These are phyloP conservation scores for Aspergillus ruber DNA, from an alignment of 2,329 filamentous ascomycete genomes.

Conservation along the genomic window DNA sequence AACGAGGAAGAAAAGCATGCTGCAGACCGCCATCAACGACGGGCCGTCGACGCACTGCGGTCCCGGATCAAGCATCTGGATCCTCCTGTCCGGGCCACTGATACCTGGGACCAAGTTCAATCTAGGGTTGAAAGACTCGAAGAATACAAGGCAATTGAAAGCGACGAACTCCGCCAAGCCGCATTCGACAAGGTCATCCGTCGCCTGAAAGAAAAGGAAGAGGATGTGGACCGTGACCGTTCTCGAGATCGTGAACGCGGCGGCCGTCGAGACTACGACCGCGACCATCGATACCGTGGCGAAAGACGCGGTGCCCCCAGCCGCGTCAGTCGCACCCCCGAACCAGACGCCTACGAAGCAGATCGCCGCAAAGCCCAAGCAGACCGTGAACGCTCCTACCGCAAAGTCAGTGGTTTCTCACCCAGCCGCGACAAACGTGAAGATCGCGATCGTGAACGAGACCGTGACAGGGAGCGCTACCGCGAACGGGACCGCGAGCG, in stretches of 20 bases:
- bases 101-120: conserved; percentile 85
- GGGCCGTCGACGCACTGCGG: conserved; percentile 75
- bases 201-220: conserved; percentile 84
- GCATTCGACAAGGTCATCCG: conserved; percentile 91
- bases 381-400: conserved; percentile 88
- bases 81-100: conserved; percentile 67
- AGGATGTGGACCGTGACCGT: conserved; percentile 62
- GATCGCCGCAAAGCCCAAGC: conserved; percentile 90
- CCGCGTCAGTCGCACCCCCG: conserved; percentile 77
- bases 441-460: conserved; percentile 32
- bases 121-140: conserved; percentile 70
- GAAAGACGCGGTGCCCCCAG: conserved; percentile 36
- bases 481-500: conserved; percentile 37
- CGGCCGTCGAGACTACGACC: conserved; percentile 45
- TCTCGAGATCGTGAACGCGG: conserved; percentile 41
- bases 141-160: conserved; percentile 75
- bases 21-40: conserved; percentile 76
- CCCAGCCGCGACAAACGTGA: conserved; percentile 38
- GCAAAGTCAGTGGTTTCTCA: conserved; percentile 64
- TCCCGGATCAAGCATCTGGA: conserved; percentile 84
- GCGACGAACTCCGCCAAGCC: conserved; percentile 72
- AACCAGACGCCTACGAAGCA: conserved; percentile 88
- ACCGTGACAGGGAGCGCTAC: conserved; percentile 30
- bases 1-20: conserved; percentile 77
- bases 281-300: conserved; percentile 46